Base-by-base conservation (phyloP, 169 alveolate species). In the Eimeria acervulina region DNA sequence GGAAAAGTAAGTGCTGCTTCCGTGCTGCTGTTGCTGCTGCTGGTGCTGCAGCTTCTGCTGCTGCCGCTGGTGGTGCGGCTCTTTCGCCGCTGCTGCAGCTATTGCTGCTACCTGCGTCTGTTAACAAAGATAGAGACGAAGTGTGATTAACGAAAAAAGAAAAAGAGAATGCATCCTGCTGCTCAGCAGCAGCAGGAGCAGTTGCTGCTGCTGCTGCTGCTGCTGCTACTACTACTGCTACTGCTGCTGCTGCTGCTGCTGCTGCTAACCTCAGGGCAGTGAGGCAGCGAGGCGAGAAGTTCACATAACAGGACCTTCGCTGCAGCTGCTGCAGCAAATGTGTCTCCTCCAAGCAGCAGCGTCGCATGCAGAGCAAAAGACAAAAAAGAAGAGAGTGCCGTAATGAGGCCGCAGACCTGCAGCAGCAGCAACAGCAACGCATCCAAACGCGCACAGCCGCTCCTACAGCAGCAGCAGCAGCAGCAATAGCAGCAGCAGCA, bases 31-130 rank as follows among this genome's bases (percentile, higher is more conserved):
- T 15, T 61, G 84, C 84, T 40, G 84, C 84, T 38, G 84, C 84
- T 61, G 74, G 38, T 61, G 74, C 74, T 61, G 74, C 74, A 1
- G 74, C 21, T 26, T 2, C 74, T 61, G 74, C 36, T 61, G 74
- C 36, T 19, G 74, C 74, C 26, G 38, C 36, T 19, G 84, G 55
- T 40, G 84, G 55, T 38, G 52, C 84, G 4, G 81, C 81, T 70
- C n/a, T n/a, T n/a, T n/a, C n/a, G 81, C 81, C n/a, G 81, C 81
- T 70, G 81, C 81, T 70, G 81, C 81, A 17, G 81, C 81, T 70
- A 21, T 40, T 28, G 81, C 81, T 10, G 81, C 81, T 28, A 40
- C 40, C 47, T 28, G 55, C 17, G 52, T 52, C 55, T 47, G 55
- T 47, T 47, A 47, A 7, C 55, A 47, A 47, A 47, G 12, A 47